A percentile compares a stretch with the other conserved stretches of the same genome.
These are phyloP conservation scores for Termitomyces sp. DNA, from an alignment of 768 basidiomycete genomes.

Conservation along the genomic window DNA sequence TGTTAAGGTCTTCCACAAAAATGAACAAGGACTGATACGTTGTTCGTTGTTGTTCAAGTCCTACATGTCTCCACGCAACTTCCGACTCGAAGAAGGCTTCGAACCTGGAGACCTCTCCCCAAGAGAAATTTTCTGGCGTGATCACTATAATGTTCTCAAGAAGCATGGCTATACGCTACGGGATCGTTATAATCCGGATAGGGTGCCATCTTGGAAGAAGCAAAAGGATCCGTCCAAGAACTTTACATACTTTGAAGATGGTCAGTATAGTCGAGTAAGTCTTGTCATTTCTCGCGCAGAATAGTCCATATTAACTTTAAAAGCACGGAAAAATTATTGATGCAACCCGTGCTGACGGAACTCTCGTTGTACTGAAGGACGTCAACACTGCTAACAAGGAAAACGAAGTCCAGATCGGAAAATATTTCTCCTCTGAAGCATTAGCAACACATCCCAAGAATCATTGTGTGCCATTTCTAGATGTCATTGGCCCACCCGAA, in stretches of 20 bases:
- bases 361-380: slow-evolving; percentile 21
- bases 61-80: background rate
- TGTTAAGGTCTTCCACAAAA: background rate
- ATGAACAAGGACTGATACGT: background rate
- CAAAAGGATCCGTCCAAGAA: background rate
- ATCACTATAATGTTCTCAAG: background rate
- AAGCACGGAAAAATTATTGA: slow-evolving; percentile 16
- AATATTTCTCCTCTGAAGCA: slow-evolving; percentile 12
- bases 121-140: background rate
- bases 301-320: background rate
- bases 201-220: background rate
- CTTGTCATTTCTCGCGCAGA: background rate
- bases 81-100: background rate
- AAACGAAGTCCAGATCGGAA: slow-evolving; percentile 22
- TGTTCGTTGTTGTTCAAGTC: too few relatives aligned
- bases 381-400: slow-evolving; percentile 10
- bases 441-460: slow-evolving; percentile 15
- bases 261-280: background rate
- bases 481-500: slow-evolving; percentile 11
- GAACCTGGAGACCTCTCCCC: too few relatives aligned
- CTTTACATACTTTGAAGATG: background rate
- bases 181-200: background rate
- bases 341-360: slow-evolving; percentile 22
- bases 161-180: background rate
- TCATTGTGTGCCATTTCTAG: too few relatives aligned